Evolutionary conservation across 2,329 filamentous ascomycete genomes (phyloP), one percentile per base, ranked within the genome.

Genomic region (Rhinocladiella similis): DNA sequence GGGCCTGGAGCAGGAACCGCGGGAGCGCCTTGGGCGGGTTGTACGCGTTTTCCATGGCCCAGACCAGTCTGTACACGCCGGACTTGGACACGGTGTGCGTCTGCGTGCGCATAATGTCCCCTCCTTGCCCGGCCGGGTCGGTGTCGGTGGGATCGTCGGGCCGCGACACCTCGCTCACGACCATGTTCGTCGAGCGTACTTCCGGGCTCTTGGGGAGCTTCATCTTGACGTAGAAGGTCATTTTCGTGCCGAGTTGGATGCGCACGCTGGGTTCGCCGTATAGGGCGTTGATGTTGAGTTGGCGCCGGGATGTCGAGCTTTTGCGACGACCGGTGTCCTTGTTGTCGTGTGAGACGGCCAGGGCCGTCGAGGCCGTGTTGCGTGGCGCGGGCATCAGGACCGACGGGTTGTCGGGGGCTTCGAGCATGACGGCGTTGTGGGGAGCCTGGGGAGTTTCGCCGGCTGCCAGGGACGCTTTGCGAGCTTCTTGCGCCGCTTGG

Each of bases 221-320:
- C 72, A 79, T 76, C 42, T 73, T 70, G 13, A 74, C 69, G 51
- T 74, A 70, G 54, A 80, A 73, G 6, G 69, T 77, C 68, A 79
- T 72, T 61, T 67, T 69, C 2, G 76, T 78, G 16, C 73, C 75
- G 1, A 62, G 52, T 58, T 73, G 71, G 5, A 76, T 66, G 13
- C 63, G 58, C 27, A 64, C 62, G 47, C 47, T 59, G 7, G 63
- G 63, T 35, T 66, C 63, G 29, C 63, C 63, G 50, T 66, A 66
- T 10, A 63, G 53, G 5, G 56, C 58, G 48, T 63, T 60, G 36
- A 66, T 60, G 43, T 59, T 52, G 14, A 62, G 49, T 46, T 61
- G 58, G 27, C 52, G 51, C 10, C 56, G 43, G 29, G 47, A 50
- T n/a, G 43, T 22, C 14, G 50, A 39, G 35, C 33, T 50, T 10